Conservation (phyloP, 2,329 filamentous ascomycete species). For the Rhynchosporium graminicola region DNA sequence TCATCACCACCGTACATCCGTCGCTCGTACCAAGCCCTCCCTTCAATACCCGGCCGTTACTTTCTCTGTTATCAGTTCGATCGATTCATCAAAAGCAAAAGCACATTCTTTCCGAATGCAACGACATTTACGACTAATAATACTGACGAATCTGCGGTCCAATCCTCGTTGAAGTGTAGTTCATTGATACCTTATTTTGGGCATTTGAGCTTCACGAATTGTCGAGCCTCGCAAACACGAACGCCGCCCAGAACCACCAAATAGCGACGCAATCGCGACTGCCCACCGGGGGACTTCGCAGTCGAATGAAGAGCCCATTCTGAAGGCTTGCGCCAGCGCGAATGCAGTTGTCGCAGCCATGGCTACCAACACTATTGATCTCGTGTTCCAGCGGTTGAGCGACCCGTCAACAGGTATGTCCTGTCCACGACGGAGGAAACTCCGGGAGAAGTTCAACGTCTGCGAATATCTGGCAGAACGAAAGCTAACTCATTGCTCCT, state of each 20-base stretch:
- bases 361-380: constrained; percentile 59
- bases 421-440: constrained; percentile 7
- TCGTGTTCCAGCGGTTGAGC: constrained; percentile 58
- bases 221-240: not conserved
- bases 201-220: too few relatives aligned
- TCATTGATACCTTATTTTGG: too few relatives aligned
- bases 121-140: too few relatives aligned
- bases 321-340: constrained; percentile 38
- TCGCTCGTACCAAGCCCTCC: too few relatives aligned
- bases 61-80: too few relatives aligned
- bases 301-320: constrained; percentile 34
- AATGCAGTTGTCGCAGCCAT: constrained; percentile 53
- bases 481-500: constrained; percentile 23
- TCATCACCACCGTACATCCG: too few relatives aligned
- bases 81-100: too few relatives aligned
- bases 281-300: not conserved
- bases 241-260: not conserved
- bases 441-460: not conserved
- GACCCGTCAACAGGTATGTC: constrained; percentile 43
- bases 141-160: too few relatives aligned
- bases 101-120: too few relatives aligned
- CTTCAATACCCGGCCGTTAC: too few relatives aligned
- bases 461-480: not conserved
- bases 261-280: not conserved
- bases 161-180: too few relatives aligned